Percentiles rank a stretch among this genome's conserved stretches.
phyloP scores from a whole-genome alignment of 805 yeast genomes.

The Candida chauliodis region DNA sequence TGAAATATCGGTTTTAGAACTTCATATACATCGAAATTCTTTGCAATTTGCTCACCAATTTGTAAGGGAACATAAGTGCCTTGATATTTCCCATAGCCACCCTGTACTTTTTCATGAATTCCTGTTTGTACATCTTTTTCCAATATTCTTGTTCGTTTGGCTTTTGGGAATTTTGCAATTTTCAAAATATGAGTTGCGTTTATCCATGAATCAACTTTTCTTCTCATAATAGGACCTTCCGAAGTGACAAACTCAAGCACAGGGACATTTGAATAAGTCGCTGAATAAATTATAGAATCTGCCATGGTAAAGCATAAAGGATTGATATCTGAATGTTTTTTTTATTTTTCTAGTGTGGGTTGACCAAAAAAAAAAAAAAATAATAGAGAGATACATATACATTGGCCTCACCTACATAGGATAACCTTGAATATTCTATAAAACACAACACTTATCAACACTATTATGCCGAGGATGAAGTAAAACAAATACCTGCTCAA shows the following conservation, averaged over 20 bases:
- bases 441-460: constrained; percentile 23
- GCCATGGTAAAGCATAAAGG: no score
- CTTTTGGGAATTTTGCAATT: constrained; percentile 64
- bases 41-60: constrained; percentile 38
- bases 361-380: no score
- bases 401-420: constrained; percentile 3
- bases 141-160: constrained; percentile 58
- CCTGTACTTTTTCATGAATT: constrained; percentile 67
- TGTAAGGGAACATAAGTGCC: constrained; percentile 45
- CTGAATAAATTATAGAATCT: constrained; percentile 52
- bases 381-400: no score
- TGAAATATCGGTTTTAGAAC: constrained; percentile 64
- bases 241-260: constrained; percentile 61
- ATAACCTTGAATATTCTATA: constrained; percentile 26
- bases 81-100: constrained; percentile 69
- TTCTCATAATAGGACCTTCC: constrained; percentile 69
- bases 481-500: constrained; percentile 23
- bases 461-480: constrained; percentile 19
- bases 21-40: constrained; percentile 42
- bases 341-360: neutral
- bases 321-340: neutral
- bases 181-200: constrained; percentile 72
- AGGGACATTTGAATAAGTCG: constrained; percentile 75
- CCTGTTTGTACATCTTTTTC: constrained; percentile 64
- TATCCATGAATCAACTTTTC: constrained; percentile 60